Base-by-base conservation (phyloP, 352 stramenopile genomes). In the Phytopythium mirpurense region DNA sequence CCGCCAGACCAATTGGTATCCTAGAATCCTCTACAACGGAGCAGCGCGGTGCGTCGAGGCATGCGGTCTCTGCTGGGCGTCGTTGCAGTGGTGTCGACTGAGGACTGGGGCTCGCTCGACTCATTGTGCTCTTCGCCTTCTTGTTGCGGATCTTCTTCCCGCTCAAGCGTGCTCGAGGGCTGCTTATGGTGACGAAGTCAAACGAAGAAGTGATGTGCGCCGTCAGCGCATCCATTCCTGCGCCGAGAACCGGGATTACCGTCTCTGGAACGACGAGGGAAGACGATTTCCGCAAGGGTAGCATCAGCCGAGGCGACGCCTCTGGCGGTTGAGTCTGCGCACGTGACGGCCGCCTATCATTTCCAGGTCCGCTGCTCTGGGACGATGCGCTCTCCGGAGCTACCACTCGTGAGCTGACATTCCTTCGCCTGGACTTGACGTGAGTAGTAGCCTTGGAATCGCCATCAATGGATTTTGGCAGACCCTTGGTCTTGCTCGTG, bases 101-200 rank as follows among this genome's bases (percentile, higher is more conserved):
- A 6, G 32, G 11, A 19, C 21, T 21, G 21, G 12, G 21, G 3
- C 32, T 7, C 18, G 43, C n/a, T 36, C 46, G 49, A 37, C 41
- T 43, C 15, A 38, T 14, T 43, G 60, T 51, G 38, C 62, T 54
- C 36, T 66, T 54, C 3, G 35, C 21, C 35, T 54, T 70, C 44
- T 71, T 76, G 49, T 53, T 59, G 21, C 54, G 54, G 9, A 74
- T 51, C 40, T 72, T 79, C 59, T 66, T 72, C 24, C 67, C 64
- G 6, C 55, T 64, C 18, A 79, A 51, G 3, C 60, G 32, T 19
- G 21, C 21, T 10, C 48, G 19, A 5, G 48, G 48, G 10, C 48
- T 54, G 16, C 0, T 40, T 15, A 19, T 31, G 8, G 46, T 9
- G 8, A 52, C 2, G 10, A 52, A 19, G 32, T 52, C 46, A 21